Conservation (phyloP, 176 grass and related monocot genomes). For the Musa itinerans region DNA sequence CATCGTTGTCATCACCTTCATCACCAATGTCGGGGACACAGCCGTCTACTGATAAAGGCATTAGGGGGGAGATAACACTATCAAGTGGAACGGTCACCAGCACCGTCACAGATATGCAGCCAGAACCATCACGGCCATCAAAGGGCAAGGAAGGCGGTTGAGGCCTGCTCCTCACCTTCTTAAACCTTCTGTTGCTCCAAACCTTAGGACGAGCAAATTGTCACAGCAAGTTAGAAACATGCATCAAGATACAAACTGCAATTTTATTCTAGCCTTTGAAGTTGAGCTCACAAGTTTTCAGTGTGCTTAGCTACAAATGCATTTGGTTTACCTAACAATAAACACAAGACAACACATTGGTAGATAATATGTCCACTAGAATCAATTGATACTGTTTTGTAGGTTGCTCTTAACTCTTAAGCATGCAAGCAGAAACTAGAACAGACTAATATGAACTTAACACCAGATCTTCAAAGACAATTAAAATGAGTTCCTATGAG, state of each 20-base stretch:
- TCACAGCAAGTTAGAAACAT: neutral
- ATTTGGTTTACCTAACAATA: no score
- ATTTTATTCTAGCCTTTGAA: neutral
- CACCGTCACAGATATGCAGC: conserved; percentile 40
- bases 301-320: no score
- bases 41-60: neutral
- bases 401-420: no score
- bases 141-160: conserved; percentile 20
- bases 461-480: no score
- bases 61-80: conserved; percentile 34
- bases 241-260: neutral
- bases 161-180: conserved; percentile 54
- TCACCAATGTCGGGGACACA: neutral
- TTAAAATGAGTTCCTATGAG: no score
- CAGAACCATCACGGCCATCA: conserved; percentile 13
- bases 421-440: no score
- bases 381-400: no score
- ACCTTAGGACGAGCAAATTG: conserved; percentile 24
- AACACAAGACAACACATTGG: no score
- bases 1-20: neutral
- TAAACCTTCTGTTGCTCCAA: conserved; percentile 68
- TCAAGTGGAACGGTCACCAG: conserved; percentile 50
- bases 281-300: neutral
- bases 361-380: no score
- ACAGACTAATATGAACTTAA: no score